Conservation (phyloP, 108 stramenopile genomes). For the Nitzschia putrida region DNA sequence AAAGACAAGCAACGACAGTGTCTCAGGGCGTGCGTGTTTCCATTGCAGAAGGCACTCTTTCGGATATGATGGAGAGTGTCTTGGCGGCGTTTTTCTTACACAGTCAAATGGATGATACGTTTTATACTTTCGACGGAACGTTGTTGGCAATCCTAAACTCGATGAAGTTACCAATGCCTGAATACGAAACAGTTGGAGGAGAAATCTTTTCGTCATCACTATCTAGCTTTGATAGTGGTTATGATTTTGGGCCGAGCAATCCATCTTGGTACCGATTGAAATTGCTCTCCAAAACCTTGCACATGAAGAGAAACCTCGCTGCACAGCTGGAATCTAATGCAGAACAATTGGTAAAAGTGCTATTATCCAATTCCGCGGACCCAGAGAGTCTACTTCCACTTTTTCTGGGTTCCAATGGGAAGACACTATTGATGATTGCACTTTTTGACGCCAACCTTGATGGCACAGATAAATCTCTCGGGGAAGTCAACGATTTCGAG, state of each 20-base stretch:
- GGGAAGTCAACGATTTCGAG: background rate
- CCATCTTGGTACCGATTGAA: background rate
- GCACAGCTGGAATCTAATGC: background rate
- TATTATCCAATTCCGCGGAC: background rate
- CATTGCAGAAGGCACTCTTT: slow-evolving; percentile 31
- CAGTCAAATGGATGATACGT: background rate
- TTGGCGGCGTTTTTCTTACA: slow-evolving; percentile 45
- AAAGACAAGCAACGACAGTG: background rate
- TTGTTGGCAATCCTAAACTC: background rate
- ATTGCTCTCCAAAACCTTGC: background rate
- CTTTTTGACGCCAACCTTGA: slow-evolving; percentile 13
- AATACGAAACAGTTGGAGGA: background rate
- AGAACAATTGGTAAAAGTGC: background rate
- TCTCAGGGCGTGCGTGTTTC: background rate
- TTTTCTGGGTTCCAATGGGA: background rate
- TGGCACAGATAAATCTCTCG: background rate
- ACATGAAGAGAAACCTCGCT: background rate
- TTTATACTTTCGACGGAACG: background rate
- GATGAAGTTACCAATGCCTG: background rate
- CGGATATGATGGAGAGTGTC: slow-evolving; percentile 54
- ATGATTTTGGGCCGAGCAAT: background rate
- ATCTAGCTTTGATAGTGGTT: background rate
- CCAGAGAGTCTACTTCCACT: background rate
- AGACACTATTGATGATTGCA: background rate
- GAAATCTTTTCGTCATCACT: background rate